Evolutionary conservation across 208 protist species (phyloP).

Genomic region (Wallacemonas sp.): DNA sequence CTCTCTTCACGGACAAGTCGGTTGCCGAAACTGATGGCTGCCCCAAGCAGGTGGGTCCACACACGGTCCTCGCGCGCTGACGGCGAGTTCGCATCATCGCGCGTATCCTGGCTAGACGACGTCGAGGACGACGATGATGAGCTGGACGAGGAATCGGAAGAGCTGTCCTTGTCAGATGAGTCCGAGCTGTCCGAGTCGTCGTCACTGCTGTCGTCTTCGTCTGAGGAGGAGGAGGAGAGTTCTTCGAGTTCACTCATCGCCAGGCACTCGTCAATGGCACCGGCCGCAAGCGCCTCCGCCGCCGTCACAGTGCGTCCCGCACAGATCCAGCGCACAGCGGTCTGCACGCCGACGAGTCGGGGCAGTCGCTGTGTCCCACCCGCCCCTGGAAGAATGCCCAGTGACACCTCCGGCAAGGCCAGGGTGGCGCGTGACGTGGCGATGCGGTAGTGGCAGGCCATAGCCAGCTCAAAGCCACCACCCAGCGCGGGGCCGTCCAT

Average conservation of each 20-base stretch:
- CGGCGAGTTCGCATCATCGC: not conserved
- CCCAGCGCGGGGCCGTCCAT: conserved; percentile 25
- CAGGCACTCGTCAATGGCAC: conserved; percentile 21
- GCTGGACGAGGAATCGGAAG: not conserved
- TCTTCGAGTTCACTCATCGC: not conserved
- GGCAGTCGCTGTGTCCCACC: conserved; percentile 44
- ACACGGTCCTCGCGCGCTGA: not conserved
- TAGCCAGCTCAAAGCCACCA: conserved; percentile 23
- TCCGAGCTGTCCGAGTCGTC: not conserved
- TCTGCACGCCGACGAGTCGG: conserved; percentile 20
- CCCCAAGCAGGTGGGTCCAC: conserved; percentile 4
- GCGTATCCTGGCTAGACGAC: not conserved
- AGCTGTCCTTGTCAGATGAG: too few relatives aligned
- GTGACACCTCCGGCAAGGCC: conserved; percentile 25
- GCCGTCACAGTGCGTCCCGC: conserved; percentile 3
- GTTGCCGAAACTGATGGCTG: conserved; percentile 10
- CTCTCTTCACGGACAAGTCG: not conserved
- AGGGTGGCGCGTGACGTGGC: conserved; percentile 12
- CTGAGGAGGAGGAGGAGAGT: not conserved
- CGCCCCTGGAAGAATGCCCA: conserved; percentile 37
- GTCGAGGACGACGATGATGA: not conserved
- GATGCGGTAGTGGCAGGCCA: conserved; percentile 27
- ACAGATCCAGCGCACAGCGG: conserved; percentile 21
- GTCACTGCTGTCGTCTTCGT: not conserved
- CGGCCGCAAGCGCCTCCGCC: conserved; percentile 22